Conservation (phyloP, 2,329 filamentous ascomycete species). For the Neoascochyta sp. region DNA sequence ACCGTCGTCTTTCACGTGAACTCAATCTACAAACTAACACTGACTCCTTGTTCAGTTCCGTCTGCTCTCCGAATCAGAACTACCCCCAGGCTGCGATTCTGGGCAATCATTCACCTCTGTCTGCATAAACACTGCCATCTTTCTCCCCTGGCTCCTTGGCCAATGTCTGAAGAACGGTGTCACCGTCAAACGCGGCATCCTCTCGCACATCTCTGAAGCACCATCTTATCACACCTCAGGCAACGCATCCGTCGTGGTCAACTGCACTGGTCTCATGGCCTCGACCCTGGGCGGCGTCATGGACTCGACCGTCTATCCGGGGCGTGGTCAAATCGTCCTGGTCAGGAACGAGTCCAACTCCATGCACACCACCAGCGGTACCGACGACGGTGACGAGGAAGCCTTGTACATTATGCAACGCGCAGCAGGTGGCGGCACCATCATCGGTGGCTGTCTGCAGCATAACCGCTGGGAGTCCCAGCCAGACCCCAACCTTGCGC, state of each 20-base stretch:
- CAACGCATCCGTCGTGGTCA: constrained; percentile 68
- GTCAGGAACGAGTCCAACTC: constrained; percentile 72
- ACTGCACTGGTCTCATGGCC: constrained; percentile 78
- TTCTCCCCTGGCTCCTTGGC: constrained; percentile 79
- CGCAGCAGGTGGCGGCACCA: constrained; percentile 69
- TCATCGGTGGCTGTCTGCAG: constrained; percentile 83
- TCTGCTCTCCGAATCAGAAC: constrained; percentile 51
- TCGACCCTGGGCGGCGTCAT: constrained; percentile 74
- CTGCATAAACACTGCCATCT: constrained; percentile 87
- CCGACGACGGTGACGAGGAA: constrained; percentile 70
- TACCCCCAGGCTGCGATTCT: constrained; percentile 64
- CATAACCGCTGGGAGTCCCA: constrained; percentile 74
- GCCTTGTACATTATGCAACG: constrained; percentile 78
- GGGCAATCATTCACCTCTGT: constrained; percentile 76
- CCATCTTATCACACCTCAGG: constrained; percentile 55
- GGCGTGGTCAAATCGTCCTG: constrained; percentile 77
- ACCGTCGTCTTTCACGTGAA: no score
- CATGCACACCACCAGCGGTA: constrained; percentile 69
- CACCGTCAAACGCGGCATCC: constrained; percentile 46
- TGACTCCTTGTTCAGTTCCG: constrained; percentile 51
- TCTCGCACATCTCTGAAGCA: constrained; percentile 70
- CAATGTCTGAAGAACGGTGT: constrained; percentile 74
- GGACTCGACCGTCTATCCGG: constrained; percentile 69
- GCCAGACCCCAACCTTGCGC: constrained; percentile 74
- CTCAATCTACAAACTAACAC: constrained; percentile 1